phyloP scores from a whole-genome alignment of 2,329 filamentous ascomycete genomes.

The Aspergillus proliferans region DNA sequence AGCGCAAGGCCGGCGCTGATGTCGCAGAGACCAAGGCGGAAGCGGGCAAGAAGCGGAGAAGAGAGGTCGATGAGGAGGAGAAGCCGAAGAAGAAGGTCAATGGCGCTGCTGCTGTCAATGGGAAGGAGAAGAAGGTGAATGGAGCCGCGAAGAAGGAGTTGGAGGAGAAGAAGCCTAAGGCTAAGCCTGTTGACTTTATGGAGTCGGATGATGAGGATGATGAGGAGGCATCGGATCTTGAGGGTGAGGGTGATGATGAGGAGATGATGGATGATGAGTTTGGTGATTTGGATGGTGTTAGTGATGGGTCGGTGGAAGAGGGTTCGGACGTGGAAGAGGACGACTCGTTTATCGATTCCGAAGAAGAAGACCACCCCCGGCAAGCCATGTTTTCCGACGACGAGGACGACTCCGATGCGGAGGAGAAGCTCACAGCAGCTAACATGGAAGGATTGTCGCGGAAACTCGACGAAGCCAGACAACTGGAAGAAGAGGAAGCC shows the following conservation, averaged over 20 bases:
- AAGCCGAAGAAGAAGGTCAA: slow-evolving; percentile 38
- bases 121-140: slow-evolving; percentile 24
- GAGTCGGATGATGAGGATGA: slow-evolving; percentile 34
- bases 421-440: slow-evolving; percentile 86
- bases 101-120: slow-evolving; percentile 19
- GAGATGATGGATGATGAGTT: slow-evolving; percentile 43
- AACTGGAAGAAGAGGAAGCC: slow-evolving; percentile 73
- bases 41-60: slow-evolving; percentile 61
- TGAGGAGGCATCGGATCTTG: slow-evolving; percentile 39
- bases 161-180: slow-evolving; percentile 25
- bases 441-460: slow-evolving; percentile 90
- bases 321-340: slow-evolving; percentile 45
- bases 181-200: slow-evolving; percentile 27
- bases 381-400: slow-evolving; percentile 90
- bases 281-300: slow-evolving; percentile 37
- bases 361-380: slow-evolving; percentile 46
- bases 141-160: slow-evolving; percentile 19
- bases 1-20: slow-evolving; percentile 72
- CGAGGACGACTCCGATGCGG: slow-evolving; percentile 78
- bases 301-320: slow-evolving; percentile 43
- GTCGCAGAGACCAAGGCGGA: slow-evolving; percentile 53
- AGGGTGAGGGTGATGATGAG: slow-evolving; percentile 38
- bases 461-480: slow-evolving; percentile 71
- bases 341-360: slow-evolving; percentile 63
- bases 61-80: slow-evolving; percentile 39